These are phyloP conservation scores for Ophiostoma quercus DNA, from an alignment of 2,329 filamentous ascomycete species.

Conservation along the genomic window DNA sequence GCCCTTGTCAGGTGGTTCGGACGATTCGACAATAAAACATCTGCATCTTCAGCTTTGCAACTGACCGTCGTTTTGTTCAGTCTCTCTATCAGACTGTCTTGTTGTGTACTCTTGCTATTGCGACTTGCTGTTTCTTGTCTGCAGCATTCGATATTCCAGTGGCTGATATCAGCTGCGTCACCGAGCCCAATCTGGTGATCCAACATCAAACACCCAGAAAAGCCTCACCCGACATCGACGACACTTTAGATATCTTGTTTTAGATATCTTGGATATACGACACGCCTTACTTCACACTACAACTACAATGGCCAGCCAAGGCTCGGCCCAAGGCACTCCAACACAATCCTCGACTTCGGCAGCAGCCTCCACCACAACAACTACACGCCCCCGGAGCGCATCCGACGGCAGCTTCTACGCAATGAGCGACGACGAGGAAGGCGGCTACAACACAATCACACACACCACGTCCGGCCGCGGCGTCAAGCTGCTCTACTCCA, in stretches of 20 bases:
- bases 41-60: not conserved
- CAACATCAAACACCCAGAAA: not conserved
- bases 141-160: no score
- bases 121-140: no score
- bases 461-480: constrained; percentile 71
- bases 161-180: not conserved
- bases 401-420: constrained; percentile 90
- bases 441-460: constrained; percentile 89
- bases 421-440: constrained; percentile 92
- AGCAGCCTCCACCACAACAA: not conserved
- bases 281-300: not conserved
- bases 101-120: not conserved
- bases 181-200: constrained; percentile 1
- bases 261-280: not conserved
- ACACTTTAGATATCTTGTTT: not conserved
- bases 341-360: not conserved
- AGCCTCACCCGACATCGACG: not conserved
- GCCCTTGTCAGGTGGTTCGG: not conserved
- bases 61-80: not conserved
- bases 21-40: not conserved
- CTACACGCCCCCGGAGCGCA: constrained; percentile 35
- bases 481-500: constrained; percentile 90
- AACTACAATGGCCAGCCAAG: constrained; percentile 4
- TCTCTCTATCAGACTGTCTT: not conserved
- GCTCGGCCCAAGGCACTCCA: not conserved